These are phyloP conservation scores for Colletotrichum navitas DNA, from an alignment of 2,329 filamentous ascomycete genomes.

Conservation along the genomic window DNA sequence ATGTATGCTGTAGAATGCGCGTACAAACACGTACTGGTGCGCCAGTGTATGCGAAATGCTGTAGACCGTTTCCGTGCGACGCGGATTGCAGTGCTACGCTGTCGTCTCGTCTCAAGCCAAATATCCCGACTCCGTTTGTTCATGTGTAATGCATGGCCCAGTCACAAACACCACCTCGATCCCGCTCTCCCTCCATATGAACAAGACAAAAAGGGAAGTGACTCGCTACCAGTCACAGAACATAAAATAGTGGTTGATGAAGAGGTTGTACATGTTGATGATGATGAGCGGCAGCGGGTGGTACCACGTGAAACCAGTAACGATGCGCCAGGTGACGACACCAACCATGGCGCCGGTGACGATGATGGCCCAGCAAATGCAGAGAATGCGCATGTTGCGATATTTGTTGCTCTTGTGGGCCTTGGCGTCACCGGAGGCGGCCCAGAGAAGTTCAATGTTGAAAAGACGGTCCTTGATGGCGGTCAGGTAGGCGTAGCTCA, in stretches of 20 bases:
- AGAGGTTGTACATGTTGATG: constrained; percentile 55
- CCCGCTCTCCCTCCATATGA: background rate
- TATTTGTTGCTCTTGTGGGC: constrained; percentile 58
- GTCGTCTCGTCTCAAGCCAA: constrained; percentile 22
- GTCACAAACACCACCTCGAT: constrained; percentile 16
- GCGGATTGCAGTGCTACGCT: background rate
- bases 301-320: constrained; percentile 54
- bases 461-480: constrained; percentile 58
- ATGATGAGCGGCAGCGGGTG: constrained; percentile 55
- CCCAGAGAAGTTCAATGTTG: constrained; percentile 55
- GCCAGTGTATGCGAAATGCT: constrained; percentile 13
- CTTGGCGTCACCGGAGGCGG: constrained; percentile 54
- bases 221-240: constrained; percentile 48
- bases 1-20: constrained; percentile 31
- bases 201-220: background rate
- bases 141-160: constrained; percentile 29
- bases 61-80: constrained; percentile 24
- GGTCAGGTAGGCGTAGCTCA: constrained; percentile 57
- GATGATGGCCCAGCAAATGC: constrained; percentile 53
- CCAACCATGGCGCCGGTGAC: constrained; percentile 51
- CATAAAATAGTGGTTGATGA: constrained; percentile 55
- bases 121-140: constrained; percentile 27
- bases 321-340: constrained; percentile 52
- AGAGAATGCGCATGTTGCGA: constrained; percentile 57
- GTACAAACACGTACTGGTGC: background rate